These are phyloP conservation scores for Cubamyces lactineus DNA, from an alignment of 768 basidiomycete genomes.

Conservation along the genomic window DNA sequence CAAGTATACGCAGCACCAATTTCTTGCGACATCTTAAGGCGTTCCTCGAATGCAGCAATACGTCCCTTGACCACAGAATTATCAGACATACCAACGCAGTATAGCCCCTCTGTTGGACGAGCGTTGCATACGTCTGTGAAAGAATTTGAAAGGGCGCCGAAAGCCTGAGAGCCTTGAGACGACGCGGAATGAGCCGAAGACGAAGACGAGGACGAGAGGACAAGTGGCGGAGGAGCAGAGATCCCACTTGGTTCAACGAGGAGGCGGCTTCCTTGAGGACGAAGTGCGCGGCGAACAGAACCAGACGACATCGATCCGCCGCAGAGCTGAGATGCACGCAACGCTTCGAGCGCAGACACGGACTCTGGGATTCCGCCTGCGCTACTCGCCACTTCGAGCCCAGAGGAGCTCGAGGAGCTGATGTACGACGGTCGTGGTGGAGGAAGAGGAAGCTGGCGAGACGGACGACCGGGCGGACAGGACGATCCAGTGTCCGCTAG, in stretches of 20 bases:
- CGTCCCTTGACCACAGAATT: slow-evolving; percentile 22
- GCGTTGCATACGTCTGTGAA: neutral
- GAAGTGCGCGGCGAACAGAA: too few relatives aligned
- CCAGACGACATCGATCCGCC: neutral
- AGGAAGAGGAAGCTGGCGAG: slow-evolving; percentile 14
- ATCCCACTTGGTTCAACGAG: neutral
- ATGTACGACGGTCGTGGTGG: slow-evolving; percentile 9
- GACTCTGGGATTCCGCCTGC: slow-evolving; percentile 3
- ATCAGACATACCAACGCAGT: slow-evolving; percentile 8
- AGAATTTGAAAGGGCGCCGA: neutral
- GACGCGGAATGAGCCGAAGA: neutral
- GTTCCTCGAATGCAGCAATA: slow-evolving; percentile 26
- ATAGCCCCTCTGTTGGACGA: slow-evolving; percentile 9
- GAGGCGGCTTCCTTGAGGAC: neutral
- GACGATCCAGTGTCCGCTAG: too few relatives aligned
- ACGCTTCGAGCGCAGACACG: slow-evolving; percentile 15
- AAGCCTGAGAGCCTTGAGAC: neutral
- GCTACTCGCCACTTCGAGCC: neutral
- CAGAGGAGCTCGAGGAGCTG: neutral
- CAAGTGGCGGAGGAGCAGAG: neutral
- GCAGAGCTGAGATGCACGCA: slow-evolving; percentile 7
- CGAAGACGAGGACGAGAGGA: slow-evolving; percentile 1
- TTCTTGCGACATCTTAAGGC: slow-evolving; percentile 11
- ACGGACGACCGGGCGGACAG: neutral
- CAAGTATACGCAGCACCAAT: slow-evolving; percentile 12